Base-by-base conservation (phyloP, 2,329 filamentous ascomycete genomes). In the Thielaviopsis musarum region DNA sequence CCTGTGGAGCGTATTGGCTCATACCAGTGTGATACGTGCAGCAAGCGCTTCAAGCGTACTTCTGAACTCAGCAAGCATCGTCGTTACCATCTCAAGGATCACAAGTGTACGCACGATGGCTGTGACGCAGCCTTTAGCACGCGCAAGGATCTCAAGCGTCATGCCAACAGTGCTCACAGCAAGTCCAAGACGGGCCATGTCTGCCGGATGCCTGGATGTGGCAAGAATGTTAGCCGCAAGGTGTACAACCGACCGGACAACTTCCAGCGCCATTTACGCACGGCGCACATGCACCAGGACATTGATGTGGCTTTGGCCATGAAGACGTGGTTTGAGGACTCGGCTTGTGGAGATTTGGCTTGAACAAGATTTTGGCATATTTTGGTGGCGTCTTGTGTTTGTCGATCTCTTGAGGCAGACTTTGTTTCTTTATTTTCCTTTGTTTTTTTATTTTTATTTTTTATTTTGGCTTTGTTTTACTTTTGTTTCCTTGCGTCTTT, bases 161-260 rank as follows among this genome's bases (percentile, higher is more conserved):
- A 67, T 56, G 55, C 60, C 59, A 64, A 61, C 56, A 62, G 60
- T n/a, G 64, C 61, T 3, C 59, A 63, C 54, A 53, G 59, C 34
- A 58, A 56, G 24, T 56, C 59, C 1, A 57, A 59, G 51, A 60
- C 62, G 4, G 62, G 65, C n/a, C 66, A 65, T 62, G 62, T 61
- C 22, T 67, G 66, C 61, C 64, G 61, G 22, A 62, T 66, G 34
- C 38, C 59, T n/a, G 64, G 65, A n/a, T 67, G 66, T 62, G 62
- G 62, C 21, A 67, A 67, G 60, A 63, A 65, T 53, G 60, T 61
- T 59, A 65, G 59, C 38, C 63, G 63, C 6, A 65, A 67, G 58
- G 62, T 66, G 26, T 67, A 66, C 56, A 67, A 66, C 58, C 65
- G 66, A 15, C 63, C 63, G 22, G 66, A 67, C 61, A 67, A 67